Conservation (phyloP, 805 yeast genomes). For the Ogataea paraovalis region DNA sequence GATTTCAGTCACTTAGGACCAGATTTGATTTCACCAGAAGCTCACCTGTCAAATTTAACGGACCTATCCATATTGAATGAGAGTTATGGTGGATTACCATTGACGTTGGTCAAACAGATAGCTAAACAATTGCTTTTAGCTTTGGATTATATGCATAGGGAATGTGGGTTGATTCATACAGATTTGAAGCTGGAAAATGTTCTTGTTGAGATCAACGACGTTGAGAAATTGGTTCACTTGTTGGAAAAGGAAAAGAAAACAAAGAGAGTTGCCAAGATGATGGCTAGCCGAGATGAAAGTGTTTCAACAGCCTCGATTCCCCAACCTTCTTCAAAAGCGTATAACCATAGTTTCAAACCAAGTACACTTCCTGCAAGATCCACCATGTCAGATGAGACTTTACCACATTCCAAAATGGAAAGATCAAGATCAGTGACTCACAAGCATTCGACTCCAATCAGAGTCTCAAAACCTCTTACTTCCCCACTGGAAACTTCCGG, state of each 20-base stretch:
- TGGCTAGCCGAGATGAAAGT: constrained; percentile 19
- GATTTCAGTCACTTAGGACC: neutral
- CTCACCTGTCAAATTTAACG: constrained; percentile 25
- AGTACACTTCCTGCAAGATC: neutral
- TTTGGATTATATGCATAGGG: constrained; percentile 53
- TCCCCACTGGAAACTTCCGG: constrained; percentile 37
- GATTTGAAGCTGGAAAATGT: constrained; percentile 77
- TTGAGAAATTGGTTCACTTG: constrained; percentile 44
- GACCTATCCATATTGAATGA: constrained; percentile 35
- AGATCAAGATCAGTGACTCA: constrained; percentile 19
- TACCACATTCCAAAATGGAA: constrained; percentile 4
- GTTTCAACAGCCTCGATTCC: neutral
- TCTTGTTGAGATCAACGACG: constrained; percentile 49
- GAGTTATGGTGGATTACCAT: constrained; percentile 51
- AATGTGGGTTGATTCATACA: constrained; percentile 67
- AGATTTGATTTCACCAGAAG: constrained; percentile 7
- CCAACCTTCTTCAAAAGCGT: too few relatives aligned
- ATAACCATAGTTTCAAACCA: too few relatives aligned
- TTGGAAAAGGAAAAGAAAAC: constrained; percentile 36
- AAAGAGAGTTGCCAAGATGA: constrained; percentile 19
- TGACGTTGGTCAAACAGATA: constrained; percentile 50
- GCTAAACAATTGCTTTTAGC: constrained; percentile 52
- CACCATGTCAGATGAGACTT: neutral
- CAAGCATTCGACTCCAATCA: constrained; percentile 1
- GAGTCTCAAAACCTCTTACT: constrained; percentile 44